phyloP scores from a whole-genome alignment of 768 basidiomycete genomes.

The Megacollybia marginata region DNA sequence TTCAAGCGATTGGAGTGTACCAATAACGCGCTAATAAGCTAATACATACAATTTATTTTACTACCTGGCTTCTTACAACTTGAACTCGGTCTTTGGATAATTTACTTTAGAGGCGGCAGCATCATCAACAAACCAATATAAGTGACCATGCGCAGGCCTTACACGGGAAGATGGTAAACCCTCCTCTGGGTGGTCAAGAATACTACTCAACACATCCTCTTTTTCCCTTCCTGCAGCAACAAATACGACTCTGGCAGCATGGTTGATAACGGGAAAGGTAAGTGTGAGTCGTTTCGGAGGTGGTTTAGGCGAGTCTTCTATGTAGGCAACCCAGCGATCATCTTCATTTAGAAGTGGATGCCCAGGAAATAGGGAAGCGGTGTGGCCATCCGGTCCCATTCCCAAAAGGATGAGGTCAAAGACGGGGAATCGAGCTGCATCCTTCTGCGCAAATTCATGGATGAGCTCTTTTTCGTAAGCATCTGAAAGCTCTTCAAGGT shows the following conservation, averaged over 20 bases:
- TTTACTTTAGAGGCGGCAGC: constrained; percentile 61
- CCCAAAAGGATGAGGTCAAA: constrained; percentile 97
- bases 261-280: constrained; percentile 87
- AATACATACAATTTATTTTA: background rate
- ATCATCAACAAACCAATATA: constrained; percentile 95
- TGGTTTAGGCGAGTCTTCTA: constrained; percentile 93
- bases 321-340: constrained; percentile 91
- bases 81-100: constrained; percentile 51
- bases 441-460: constrained; percentile 83
- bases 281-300: constrained; percentile 87
- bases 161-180: constrained; percentile 83
- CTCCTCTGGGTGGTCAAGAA: constrained; percentile 77
- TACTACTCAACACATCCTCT: constrained; percentile 57
- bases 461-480: constrained; percentile 83
- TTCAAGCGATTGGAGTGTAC: constrained; percentile 73
- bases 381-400: constrained; percentile 98
- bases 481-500: constrained; percentile 76
- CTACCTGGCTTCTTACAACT: constrained; percentile 30
- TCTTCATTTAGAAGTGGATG: constrained; percentile 78
- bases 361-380: constrained; percentile 94
- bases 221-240: constrained; percentile 83
- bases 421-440: constrained; percentile 92
- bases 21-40: constrained; percentile 25
- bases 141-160: constrained; percentile 73
- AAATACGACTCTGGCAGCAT: constrained; percentile 82